These are phyloP conservation scores for Phytophthora ohioensis DNA, from an alignment of 352 stramenopile genomes.

Conservation along the genomic window DNA sequence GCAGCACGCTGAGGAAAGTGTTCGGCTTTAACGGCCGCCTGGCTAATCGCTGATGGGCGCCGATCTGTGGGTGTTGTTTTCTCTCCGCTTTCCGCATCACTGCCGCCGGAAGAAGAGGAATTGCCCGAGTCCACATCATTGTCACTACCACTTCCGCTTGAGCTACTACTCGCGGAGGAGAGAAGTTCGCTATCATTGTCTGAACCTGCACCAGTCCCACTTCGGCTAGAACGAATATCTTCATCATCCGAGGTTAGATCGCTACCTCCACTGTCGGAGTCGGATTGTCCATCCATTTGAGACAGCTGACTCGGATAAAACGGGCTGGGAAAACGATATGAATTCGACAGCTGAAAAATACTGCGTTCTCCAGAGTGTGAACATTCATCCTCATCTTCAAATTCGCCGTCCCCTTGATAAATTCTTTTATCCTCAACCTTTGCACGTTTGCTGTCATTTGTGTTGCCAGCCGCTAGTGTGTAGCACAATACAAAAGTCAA, in stretches of 20 bases:
- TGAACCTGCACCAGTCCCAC: conserved; percentile 45
- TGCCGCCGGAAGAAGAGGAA: conserved; percentile 49
- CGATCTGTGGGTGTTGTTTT: conserved; percentile 15
- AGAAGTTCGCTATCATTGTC: conserved; percentile 51
- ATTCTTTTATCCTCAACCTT: conserved; percentile 45
- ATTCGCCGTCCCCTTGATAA: conserved; percentile 60
- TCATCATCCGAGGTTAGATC: conserved; percentile 60
- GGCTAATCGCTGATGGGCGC: conserved; percentile 10
- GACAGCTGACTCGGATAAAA: conserved; percentile 27
- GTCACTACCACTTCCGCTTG: conserved; percentile 69
- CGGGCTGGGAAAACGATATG: conserved; percentile 39
- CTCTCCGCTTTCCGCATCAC: conserved; percentile 42
- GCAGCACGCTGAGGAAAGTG: conserved; percentile 7
- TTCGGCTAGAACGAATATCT: conserved; percentile 51
- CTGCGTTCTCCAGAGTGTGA: background rate
- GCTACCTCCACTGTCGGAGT: conserved; percentile 64
- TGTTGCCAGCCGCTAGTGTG: conserved; percentile 1
- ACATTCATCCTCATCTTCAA: conserved; percentile 27
- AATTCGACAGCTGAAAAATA: conserved; percentile 54
- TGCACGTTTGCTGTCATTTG: conserved; percentile 33
- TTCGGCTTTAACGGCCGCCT: conserved; percentile 1
- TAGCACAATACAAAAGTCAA: conserved; percentile 9
- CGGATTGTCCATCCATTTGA: conserved; percentile 69
- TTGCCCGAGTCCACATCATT: conserved; percentile 47
- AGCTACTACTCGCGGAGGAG: conserved; percentile 58